A percentile compares a stretch with the other conserved stretches of the same genome.
Conservation (phyloP, 2,329 filamentous ascomycete genomes). For the Trichoderma lentiforme region DNA sequence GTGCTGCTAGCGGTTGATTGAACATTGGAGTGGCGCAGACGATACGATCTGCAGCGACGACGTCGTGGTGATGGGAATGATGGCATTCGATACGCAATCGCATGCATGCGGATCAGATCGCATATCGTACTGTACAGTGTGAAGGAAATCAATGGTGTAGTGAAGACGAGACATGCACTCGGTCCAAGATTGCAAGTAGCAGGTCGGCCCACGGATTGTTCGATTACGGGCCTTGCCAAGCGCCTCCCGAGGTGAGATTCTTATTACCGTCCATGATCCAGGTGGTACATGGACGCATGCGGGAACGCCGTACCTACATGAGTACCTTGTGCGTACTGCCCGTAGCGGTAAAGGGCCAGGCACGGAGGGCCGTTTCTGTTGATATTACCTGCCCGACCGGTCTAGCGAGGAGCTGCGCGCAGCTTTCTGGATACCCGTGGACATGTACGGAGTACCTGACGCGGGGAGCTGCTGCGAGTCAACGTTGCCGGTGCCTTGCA, state of each 20-base stretch:
- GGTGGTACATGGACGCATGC: conserved; percentile 10
- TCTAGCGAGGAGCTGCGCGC: conserved; percentile 1
- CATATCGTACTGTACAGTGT: background rate
- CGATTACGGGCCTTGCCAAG: conserved; percentile 3
- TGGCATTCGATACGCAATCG: background rate
- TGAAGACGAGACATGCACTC: background rate
- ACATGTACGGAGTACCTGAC: background rate
- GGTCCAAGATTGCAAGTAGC: background rate
- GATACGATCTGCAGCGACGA: conserved; percentile 16
- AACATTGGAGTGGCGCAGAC: background rate
- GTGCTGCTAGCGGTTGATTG: background rate
- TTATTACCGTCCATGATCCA: background rate
- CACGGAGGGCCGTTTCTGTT: background rate
- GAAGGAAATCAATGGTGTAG: background rate
- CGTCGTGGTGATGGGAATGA: conserved; percentile 11
- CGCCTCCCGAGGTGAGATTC: conserved; percentile 4
- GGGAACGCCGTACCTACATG: conserved; percentile 11
- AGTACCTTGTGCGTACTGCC: background rate
- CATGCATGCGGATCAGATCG: background rate
- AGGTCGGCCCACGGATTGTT: conserved; percentile 4
- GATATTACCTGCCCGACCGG: conserved; percentile 15
- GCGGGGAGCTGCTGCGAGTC: conserved; percentile 5
- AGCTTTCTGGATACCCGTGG: background rate
- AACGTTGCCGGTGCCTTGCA: background rate
- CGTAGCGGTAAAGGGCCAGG: background rate